Conservation (phyloP, 805 yeast genomes). For the Nakazawaea wyomingensis region DNA sequence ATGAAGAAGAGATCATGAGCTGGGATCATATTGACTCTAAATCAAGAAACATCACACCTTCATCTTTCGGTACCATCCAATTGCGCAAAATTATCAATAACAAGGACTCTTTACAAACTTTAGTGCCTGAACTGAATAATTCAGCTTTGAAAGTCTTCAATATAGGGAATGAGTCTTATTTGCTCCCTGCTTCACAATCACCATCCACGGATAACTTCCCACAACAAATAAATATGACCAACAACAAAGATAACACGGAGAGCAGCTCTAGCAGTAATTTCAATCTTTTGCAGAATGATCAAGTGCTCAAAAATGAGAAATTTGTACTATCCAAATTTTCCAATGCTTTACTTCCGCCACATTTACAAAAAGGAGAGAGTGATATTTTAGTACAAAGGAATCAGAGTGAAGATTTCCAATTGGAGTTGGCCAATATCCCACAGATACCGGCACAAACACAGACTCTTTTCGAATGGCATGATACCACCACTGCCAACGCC, state of each 20-base stretch:
- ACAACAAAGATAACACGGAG: neutral
- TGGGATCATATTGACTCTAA: too few relatives aligned
- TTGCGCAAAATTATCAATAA: conserved; percentile 5
- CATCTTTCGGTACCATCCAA: neutral
- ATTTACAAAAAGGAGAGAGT: conserved; percentile 13
- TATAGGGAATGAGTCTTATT: neutral
- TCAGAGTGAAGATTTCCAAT: neutral
- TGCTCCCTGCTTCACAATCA: too few relatives aligned
- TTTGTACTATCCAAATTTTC: conserved; percentile 2
- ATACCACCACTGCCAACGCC: neutral
- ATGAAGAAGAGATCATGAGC: too few relatives aligned
- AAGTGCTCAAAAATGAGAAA: conserved; percentile 8
- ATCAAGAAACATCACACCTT: conserved; percentile 1
- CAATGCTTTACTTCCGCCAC: conserved; percentile 12
- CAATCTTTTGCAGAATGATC: conserved; percentile 1
- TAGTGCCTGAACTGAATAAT: conserved; percentile 2
- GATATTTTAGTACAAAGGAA: conserved; percentile 2
- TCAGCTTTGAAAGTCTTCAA: conserved; percentile 6
- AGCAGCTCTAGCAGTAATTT: neutral
- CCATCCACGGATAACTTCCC: neutral
- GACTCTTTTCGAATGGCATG: neutral
- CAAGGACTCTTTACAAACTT: conserved; percentile 12
- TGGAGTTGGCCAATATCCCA: neutral
- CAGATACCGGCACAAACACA: neutral
- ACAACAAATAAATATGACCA: neutral